phyloP scores from a whole-genome alignment of 331 rosid genomes.

The Pyrus hybrid region DNA sequence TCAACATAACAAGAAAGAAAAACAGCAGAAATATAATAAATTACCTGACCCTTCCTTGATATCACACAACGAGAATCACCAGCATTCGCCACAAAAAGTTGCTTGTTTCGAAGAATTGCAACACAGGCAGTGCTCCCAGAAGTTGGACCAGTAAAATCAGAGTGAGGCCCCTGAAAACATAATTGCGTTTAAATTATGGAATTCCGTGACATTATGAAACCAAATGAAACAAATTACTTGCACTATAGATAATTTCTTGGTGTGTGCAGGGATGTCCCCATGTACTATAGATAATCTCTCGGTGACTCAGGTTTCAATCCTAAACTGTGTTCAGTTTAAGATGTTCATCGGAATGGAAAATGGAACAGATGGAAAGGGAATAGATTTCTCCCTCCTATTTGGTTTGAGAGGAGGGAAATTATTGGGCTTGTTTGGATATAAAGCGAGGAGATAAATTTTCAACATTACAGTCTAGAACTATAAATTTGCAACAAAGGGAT shows the following conservation, averaged over 20 bases:
- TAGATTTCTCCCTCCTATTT: too few relatives aligned
- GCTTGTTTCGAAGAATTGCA: constrained; percentile 68
- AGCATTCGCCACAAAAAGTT: constrained; percentile 84
- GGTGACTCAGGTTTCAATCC: background rate
- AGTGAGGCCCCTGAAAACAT: constrained; percentile 79
- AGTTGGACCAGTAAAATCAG: constrained; percentile 90
- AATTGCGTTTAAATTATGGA: constrained; percentile 12
- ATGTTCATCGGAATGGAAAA: too few relatives aligned
- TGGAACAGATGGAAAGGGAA: too few relatives aligned
- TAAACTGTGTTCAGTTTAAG: background rate
- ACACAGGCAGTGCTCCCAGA: constrained; percentile 98
- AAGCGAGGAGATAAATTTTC: too few relatives aligned
- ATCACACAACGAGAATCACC: constrained; percentile 97
- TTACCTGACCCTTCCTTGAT: constrained; percentile 93
- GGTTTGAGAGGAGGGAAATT: too few relatives aligned
- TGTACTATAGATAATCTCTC: background rate
- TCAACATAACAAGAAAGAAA: constrained; percentile 7
- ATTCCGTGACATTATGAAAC: background rate
- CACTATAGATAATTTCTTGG: background rate
- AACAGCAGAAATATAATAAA: background rate
- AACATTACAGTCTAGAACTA: too few relatives aligned
- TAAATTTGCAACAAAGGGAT: too few relatives aligned
- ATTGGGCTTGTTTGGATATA: too few relatives aligned
- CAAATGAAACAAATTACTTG: background rate
- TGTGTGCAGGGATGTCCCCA: background rate